These are phyloP conservation scores for Lignosus rhinocerotis DNA, from an alignment of 1,284 basidiomycete genomes.

Conservation along the genomic window DNA sequence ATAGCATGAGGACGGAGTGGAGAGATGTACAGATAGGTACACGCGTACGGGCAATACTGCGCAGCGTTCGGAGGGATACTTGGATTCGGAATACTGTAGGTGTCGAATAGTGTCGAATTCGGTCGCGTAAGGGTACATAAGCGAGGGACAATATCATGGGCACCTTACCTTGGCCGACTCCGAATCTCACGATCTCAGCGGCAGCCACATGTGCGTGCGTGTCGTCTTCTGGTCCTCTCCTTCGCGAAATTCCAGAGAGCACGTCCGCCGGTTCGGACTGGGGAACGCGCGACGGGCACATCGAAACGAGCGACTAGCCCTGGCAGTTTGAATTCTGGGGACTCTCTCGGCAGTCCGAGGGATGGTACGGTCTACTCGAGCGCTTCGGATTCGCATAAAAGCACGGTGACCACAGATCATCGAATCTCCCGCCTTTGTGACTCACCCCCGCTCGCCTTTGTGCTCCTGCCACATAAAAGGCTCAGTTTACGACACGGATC, in stretches of 20 bases:
- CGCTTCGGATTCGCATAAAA: slow-evolving; percentile 22
- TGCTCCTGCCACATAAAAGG: slow-evolving; percentile 6
- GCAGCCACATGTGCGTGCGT: slow-evolving; percentile 1
- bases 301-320: neutral
- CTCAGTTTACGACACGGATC: neutral
- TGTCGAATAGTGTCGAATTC: neutral
- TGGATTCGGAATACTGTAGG: neutral
- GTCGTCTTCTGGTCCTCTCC: slow-evolving; percentile 2
- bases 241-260: slow-evolving; percentile 5
- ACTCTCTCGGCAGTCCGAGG: neutral
- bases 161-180: too few species aligned
- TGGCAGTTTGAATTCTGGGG: neutral
- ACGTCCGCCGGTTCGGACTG: slow-evolving; percentile 1
- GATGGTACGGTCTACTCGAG: neutral
- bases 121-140: neutral
- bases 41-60: neutral
- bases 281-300: neutral
- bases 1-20: neutral
- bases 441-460: slow-evolving; percentile 22
- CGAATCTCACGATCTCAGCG: slow-evolving; percentile 13
- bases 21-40: neutral
- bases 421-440: slow-evolving; percentile 13
- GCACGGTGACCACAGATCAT: slow-evolving; percentile 18
- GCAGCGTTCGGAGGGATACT: neutral
- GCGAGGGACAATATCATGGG: neutral